Conservation (phyloP, 2,329 filamentous ascomycete genomes). For the Phialophora tarda region DNA sequence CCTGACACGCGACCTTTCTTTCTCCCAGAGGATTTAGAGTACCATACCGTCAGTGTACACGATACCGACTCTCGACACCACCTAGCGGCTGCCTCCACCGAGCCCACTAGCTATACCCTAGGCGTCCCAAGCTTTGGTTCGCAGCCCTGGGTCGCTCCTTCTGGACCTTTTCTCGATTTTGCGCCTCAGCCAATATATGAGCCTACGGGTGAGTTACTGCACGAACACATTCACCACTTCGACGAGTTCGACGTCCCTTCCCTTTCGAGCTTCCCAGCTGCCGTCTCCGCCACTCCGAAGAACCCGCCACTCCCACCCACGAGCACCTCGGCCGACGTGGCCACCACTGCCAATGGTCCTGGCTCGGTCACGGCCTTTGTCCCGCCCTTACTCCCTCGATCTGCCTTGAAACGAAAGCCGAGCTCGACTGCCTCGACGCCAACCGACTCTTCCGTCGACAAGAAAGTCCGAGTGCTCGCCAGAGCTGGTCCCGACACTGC, state of each 20-base stretch:
- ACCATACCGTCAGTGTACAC: conserved; percentile 28
- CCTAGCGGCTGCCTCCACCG: conserved; percentile 29
- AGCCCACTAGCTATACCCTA: conserved; percentile 34
- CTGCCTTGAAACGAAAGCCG: conserved; percentile 36
- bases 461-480: conserved; percentile 23
- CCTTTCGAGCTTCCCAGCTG: conserved; percentile 22
- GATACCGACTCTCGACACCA: conserved; percentile 27
- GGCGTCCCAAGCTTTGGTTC: conserved; percentile 34
- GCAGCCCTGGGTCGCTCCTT: conserved; percentile 32
- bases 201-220: conserved; percentile 35
- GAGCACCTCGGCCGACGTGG: conserved; percentile 16
- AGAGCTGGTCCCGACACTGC: conserved; percentile 23
- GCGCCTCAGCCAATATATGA: conserved; percentile 37
- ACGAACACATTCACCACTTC: conserved; percentile 32
- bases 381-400: conserved; percentile 32
- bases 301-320: conserved; percentile 20
- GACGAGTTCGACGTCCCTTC: conserved; percentile 34
- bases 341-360: conserved; percentile 29
- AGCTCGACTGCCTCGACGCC: conserved; percentile 28
- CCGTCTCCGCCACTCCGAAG: conserved; percentile 23
- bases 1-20: conserved; percentile 34
- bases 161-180: conserved; percentile 32
- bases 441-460: conserved; percentile 20
- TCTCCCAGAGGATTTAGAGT: conserved; percentile 26
- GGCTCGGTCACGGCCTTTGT: conserved; percentile 28